Evolutionary conservation across 495 filamentous ascomycete species (phyloP).

Genomic region (Durotheca rogersii): DNA sequence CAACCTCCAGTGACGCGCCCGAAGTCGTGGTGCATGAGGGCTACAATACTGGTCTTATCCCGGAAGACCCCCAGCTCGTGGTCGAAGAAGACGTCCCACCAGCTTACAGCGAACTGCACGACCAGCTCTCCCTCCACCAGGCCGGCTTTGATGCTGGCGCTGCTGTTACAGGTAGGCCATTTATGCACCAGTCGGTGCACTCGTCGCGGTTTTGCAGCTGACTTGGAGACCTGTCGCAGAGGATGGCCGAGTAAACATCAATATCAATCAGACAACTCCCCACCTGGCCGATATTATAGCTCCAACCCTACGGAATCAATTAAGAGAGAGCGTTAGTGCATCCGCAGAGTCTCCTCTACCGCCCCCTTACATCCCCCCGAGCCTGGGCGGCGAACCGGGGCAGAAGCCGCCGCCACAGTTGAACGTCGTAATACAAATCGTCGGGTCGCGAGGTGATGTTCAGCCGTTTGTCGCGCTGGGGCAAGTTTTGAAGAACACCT

Average conservation of each 20-base stretch:
- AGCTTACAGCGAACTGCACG: conserved; percentile 46
- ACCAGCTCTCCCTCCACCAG: conserved; percentile 51
- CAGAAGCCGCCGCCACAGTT: conserved; percentile 58
- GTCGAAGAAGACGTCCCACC: conserved; percentile 41
- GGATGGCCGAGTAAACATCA: conserved; percentile 74
- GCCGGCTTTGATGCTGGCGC: conserved; percentile 51
- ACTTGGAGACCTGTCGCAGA: conserved; percentile 33
- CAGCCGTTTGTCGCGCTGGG: conserved; percentile 75
- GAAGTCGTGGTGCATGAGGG: conserved; percentile 12
- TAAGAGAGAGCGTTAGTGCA: conserved; percentile 28
- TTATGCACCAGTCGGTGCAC: neutral
- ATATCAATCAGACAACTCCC: conserved; percentile 65
- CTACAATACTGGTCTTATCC: conserved; percentile 20
- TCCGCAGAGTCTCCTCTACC: conserved; percentile 44
- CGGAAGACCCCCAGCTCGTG: conserved; percentile 32
- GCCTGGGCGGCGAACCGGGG: conserved; percentile 58
- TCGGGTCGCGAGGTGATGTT: conserved; percentile 76
- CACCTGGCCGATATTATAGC: conserved; percentile 65
- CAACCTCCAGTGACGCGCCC: conserved; percentile 18
- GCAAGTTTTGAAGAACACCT: conserved; percentile 58
- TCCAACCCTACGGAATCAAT: conserved; percentile 62
- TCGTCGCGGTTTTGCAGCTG: conserved; percentile 1
- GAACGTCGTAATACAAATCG: conserved; percentile 79
- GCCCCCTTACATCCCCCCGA: conserved; percentile 62
- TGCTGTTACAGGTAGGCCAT: conserved; percentile 41